Percentiles rank a stretch among this genome's conserved stretches.
These are phyloP conservation scores for Lactarius indigo DNA, from an alignment of 768 basidiomycete genomes.

Conservation along the genomic window DNA sequence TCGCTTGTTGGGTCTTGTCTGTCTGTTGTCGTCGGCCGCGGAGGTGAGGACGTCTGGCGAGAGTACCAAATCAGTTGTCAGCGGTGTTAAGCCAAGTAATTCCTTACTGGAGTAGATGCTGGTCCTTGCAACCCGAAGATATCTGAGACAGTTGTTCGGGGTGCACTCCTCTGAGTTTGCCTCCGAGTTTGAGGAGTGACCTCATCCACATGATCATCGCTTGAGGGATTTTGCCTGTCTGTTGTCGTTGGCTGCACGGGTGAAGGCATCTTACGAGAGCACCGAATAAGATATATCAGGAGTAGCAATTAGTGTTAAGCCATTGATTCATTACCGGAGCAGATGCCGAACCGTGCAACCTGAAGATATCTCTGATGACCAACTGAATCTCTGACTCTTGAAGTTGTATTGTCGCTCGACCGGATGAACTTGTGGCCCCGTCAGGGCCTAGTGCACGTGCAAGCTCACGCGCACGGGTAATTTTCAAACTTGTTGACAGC, in stretches of 20 bases:
- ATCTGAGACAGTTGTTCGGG: not conserved
- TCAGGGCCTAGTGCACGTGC: not conserved
- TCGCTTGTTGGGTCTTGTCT: too few relatives aligned
- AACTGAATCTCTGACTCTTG: not conserved
- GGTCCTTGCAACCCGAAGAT: too few relatives aligned
- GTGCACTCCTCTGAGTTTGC: too few relatives aligned
- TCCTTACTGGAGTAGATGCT: too few relatives aligned
- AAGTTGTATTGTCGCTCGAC: not conserved
- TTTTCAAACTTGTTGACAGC: constrained; percentile 44
- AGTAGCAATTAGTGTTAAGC: not conserved
- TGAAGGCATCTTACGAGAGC: not conserved
- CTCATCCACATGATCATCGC: too few relatives aligned
- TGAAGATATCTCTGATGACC: not conserved
- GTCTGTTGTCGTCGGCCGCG: too few relatives aligned
- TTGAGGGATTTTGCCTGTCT: too few relatives aligned
- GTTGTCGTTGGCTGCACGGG: too few relatives aligned
- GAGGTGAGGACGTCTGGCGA: too few relatives aligned
- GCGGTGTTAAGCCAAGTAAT: too few relatives aligned
- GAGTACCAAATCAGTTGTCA: too few relatives aligned
- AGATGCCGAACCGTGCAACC: not conserved
- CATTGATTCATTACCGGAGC: not conserved
- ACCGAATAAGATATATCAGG: not conserved
- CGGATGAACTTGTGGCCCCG: not conserved
- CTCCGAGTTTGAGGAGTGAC: too few relatives aligned
- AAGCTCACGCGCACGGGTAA: constrained; percentile 52